These are phyloP conservation scores for Afroboletus lepidellus DNA, from an alignment of 1,284 basidiomycete species.

Conservation along the genomic window DNA sequence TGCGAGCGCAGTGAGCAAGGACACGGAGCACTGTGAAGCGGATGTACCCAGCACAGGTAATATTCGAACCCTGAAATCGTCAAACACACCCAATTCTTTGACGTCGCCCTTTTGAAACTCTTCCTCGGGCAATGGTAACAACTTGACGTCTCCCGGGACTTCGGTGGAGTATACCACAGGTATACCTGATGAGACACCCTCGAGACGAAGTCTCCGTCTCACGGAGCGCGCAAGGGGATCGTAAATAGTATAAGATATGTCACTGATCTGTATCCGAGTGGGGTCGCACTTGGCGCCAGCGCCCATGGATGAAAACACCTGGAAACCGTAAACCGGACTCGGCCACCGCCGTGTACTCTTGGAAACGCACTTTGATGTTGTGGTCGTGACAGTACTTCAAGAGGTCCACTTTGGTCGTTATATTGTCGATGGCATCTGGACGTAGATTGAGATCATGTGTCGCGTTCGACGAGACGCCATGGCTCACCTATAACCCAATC, in stretches of 20 bases:
- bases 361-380: slow-evolving; percentile 56
- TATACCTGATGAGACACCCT: slow-evolving; percentile 73
- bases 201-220: slow-evolving; percentile 71
- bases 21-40: not conserved
- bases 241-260: slow-evolving; percentile 91
- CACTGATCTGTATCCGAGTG: slow-evolving; percentile 91
- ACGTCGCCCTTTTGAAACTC: slow-evolving; percentile 91
- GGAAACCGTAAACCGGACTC: slow-evolving; percentile 6
- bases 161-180: slow-evolving; percentile 98
- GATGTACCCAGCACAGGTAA: slow-evolving; percentile 75
- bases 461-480: slow-evolving; percentile 7
- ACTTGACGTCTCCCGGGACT: slow-evolving; percentile 82
- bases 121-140: slow-evolving; percentile 89
- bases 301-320: slow-evolving; percentile 97
- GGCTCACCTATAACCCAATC: slow-evolving; percentile 86
- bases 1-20: slow-evolving; percentile 25
- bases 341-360: not conserved
- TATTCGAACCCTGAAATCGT: slow-evolving; percentile 92
- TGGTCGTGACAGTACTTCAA: slow-evolving; percentile 80
- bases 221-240: slow-evolving; percentile 94
- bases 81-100: slow-evolving; percentile 88
- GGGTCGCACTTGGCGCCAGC: slow-evolving; percentile 97
- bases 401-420: slow-evolving; percentile 90
- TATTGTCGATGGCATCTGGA: slow-evolving; percentile 93
- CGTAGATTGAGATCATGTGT: slow-evolving; percentile 15